Evolutionary conservation across 179 eudicot genomes (phyloP).

Genomic region (Kewa caespitosa): DNA sequence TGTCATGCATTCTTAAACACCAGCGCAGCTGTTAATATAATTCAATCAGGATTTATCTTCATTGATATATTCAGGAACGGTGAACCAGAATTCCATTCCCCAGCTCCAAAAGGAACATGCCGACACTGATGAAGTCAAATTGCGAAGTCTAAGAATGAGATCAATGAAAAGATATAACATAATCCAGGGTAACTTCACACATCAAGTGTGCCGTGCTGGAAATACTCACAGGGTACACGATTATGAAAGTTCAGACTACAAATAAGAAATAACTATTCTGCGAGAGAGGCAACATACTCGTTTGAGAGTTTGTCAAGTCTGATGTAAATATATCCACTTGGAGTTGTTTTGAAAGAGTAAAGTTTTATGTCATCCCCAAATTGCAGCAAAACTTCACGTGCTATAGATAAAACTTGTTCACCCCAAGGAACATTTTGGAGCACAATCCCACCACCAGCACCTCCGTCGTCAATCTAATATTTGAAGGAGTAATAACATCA

Average conservation of each 20-base stretch:
- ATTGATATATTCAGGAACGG: no score
- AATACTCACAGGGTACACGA: not conserved
- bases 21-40: no score
- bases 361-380: slow-evolving; percentile 67
- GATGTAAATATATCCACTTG: slow-evolving; percentile 78
- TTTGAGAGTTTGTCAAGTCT: slow-evolving; percentile 77
- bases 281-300: slow-evolving; percentile 50
- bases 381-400: slow-evolving; percentile 57
- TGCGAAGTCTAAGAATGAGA: not conserved
- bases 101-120: not conserved
- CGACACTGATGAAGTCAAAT: not conserved
- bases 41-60: no score
- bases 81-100: no score
- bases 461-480: slow-evolving; percentile 85
- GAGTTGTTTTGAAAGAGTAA: slow-evolving; percentile 74
- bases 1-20: no score
- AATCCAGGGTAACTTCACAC: no score
- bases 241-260: not conserved
- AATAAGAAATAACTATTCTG: not conserved
- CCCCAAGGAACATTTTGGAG: slow-evolving; percentile 86
- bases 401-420: slow-evolving; percentile 66
- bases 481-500: slow-evolving; percentile 11
- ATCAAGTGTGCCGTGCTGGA: no score
- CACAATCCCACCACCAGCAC: slow-evolving; percentile 94
- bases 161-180: not conserved